Conservation (phyloP, 106 monocot genomes). For the Iris macrosiphon region DNA sequence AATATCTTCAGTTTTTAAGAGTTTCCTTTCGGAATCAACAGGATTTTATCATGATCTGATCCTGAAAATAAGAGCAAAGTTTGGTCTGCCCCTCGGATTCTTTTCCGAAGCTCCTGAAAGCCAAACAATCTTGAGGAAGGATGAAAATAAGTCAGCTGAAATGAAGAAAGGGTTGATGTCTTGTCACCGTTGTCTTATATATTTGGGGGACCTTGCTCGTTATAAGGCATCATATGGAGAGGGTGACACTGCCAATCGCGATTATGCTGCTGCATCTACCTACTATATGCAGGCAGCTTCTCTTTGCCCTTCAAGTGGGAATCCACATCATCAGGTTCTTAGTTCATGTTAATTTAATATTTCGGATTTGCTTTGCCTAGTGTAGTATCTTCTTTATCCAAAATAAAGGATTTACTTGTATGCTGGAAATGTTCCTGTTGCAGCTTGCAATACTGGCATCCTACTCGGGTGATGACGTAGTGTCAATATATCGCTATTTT, state of each 20-base stretch:
- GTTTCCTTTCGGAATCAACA: conserved; percentile 88
- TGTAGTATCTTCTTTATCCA: neutral
- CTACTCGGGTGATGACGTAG: conserved; percentile 70
- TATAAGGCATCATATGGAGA: conserved; percentile 95
- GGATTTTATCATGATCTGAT: conserved; percentile 96
- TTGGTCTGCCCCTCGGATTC: conserved; percentile 74
- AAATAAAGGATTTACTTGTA: neutral
- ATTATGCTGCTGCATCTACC: conserved; percentile 74
- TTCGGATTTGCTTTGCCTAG: neutral
- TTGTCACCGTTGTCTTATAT: conserved; percentile 90
- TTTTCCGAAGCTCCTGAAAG: conserved; percentile 55
- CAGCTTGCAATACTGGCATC: conserved; percentile 94
- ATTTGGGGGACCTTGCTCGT: conserved; percentile 93
- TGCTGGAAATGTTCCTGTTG: conserved; percentile 13
- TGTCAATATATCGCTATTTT: conserved; percentile 74
- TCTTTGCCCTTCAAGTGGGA: conserved; percentile 78
- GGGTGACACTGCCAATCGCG: conserved; percentile 53
- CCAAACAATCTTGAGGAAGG: conserved; percentile 38
- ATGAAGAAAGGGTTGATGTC: conserved; percentile 79
- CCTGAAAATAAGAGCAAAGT: conserved; percentile 74
- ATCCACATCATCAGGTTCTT: conserved; percentile 93
- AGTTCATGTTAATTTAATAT: neutral
- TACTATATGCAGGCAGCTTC: conserved; percentile 83
- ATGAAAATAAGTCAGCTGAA: conserved; percentile 51
- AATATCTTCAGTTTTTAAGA: conserved; percentile 65